Base-by-base conservation (phyloP, 805 yeast genomes). In the Pichia thaimueangensis region DNA sequence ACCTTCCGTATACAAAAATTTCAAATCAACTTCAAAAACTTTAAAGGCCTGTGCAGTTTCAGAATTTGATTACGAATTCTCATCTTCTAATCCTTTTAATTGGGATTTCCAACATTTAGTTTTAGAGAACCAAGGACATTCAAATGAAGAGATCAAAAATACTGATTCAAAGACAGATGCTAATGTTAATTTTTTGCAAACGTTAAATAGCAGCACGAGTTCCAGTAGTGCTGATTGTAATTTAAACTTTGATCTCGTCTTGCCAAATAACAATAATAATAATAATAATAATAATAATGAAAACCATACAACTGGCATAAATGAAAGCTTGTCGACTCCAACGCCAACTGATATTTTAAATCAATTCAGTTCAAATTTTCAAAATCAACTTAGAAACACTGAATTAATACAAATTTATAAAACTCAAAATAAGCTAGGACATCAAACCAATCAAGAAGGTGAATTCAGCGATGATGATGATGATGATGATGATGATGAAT, bases 21-120 rank as follows among this genome's bases (percentile, higher is more conserved):
- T 47, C 17, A 22, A 15, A 4, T 35, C 51, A 13, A 39, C 30
- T 15, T 17, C 33, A 6, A 21, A 16, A 27, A 13, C 17, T 17
- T 22, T 47, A 25, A 50, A 32, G 38, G 42, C 56, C 8, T 60
- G 64, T 49, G 65, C 64, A 11, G 62, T 60, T 17, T 58, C 54
- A 32, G 61, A 59, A 28, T 56, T 49, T 36, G 62, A 60, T 32
- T 57, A 54, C 31, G 59, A 59, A 38, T 59, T 58, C 41, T 46
- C 54, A 5, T 43, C 49, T 22, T 39, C 56, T 11, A 59, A 55
- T 35, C 63, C 63, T 2, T 42, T 58, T 30, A 52, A 53, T 45
- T 60, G 65, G 65, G 59, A 59, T 40, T 35, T 60, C 9, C 47
- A 51, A 23, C 50, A 52, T 11, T 35, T 51, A 25, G 51, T 50